Conservation (phyloP, 192 early-diverging fungal species). For the Backusella liffmaniae region DNA sequence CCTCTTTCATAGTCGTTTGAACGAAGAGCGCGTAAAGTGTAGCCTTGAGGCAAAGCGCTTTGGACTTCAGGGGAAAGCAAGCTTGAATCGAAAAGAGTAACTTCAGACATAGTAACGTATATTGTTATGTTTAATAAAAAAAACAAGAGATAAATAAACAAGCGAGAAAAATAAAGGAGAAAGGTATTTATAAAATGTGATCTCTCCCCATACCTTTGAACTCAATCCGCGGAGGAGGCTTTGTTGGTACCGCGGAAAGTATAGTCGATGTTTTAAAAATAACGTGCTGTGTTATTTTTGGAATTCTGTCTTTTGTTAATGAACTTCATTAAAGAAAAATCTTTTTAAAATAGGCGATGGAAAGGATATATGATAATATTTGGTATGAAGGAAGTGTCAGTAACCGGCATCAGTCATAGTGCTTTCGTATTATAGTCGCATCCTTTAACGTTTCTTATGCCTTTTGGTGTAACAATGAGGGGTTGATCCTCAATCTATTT, state of each 20-base stretch:
- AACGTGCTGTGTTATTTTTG: conserved; percentile 7
- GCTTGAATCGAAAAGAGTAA: conserved; percentile 58
- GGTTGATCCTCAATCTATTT: background rate
- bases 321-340: background rate
- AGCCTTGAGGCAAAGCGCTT: conserved; percentile 58
- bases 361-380: background rate
- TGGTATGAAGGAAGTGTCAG: background rate
- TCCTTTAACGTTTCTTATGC: background rate
- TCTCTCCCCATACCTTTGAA: background rate
- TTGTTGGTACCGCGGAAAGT: background rate
- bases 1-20: conserved; percentile 76
- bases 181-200: background rate
- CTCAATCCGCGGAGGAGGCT: background rate
- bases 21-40: conserved; percentile 65
- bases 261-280: conserved; percentile 2
- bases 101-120: conserved; percentile 22
- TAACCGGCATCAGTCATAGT: background rate
- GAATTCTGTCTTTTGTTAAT: background rate
- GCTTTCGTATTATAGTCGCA: background rate
- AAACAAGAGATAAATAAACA: background rate
- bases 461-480: background rate
- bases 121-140: background rate
- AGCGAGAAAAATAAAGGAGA: background rate
- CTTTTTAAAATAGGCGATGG: background rate
- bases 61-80: conserved; percentile 73